Base-by-base conservation (phyloP, 495 filamentous ascomycete species). In the Amphirosellinia nigrospora region DNA sequence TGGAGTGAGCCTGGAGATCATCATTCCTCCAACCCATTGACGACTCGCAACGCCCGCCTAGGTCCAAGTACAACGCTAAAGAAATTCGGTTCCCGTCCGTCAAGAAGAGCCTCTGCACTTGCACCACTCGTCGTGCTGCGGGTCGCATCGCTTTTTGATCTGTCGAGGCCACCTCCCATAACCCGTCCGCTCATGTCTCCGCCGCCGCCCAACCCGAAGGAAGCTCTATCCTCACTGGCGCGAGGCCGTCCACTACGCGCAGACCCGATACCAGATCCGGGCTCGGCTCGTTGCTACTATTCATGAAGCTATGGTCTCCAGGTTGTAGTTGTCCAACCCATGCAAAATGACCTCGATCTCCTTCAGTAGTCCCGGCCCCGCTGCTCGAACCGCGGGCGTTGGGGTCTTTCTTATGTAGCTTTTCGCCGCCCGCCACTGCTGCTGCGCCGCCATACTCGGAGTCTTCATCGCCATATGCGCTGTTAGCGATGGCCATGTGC, bases 61-160 rank as follows among this genome's bases (percentile, higher is more conserved):
- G 91, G 91, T 69, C 89, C 90, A 78, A 93, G 73, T 72, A 93
- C 77, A 23, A 93, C 91, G 52, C 88, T 90, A 71, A 91, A 88
- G 74, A 93, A 94, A 66, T 86, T 92, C 73, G 91, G 91, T 76
- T 93, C 89, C 73, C 85, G 81, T 28, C 88, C 89, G 6, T 83
- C 82, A 41, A 92, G 60, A 71, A 93, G 73, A 71, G 89, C 83
- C 72, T 90, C 87, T 30, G 81, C 78, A 50, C 78, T 78, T 70
- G 77, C 74, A 58, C 73, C 73, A 66, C 78, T 81, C 68, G 62
- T 80, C 15, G 75, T 77, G 36, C 79, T 81, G 38, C 71, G 63
- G 23, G 74, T 84, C 74, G 72, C 74, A 69, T 78, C 77, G 60
- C 75, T 81, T 59, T 76, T 79, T 30, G 77, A 73, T 16, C 70